These are phyloP conservation scores for Cercospora canescens DNA, from an alignment of 2,329 filamentous ascomycete species.

Conservation along the genomic window DNA sequence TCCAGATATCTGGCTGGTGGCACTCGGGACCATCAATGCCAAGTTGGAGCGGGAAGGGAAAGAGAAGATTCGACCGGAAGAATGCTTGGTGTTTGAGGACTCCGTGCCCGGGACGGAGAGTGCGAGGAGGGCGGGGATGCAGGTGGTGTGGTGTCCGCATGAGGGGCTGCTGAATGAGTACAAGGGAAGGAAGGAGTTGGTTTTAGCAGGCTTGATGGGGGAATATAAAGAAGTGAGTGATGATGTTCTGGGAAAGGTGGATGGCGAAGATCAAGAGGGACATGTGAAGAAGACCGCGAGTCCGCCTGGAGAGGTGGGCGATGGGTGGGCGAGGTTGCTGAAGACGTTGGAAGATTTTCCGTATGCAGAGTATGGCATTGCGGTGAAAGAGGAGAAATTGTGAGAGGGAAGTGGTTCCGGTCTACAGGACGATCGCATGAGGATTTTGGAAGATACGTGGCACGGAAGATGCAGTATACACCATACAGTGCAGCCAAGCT, in stretches of 20 bases:
- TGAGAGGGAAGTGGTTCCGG: not conserved
- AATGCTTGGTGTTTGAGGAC: slow-evolving; percentile 96
- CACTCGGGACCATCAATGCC: slow-evolving; percentile 80
- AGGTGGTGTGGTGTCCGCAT: slow-evolving; percentile 90
- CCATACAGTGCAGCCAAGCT: not conserved
- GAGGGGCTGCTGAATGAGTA: slow-evolving; percentile 75
- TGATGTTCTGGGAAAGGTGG: slow-evolving; percentile 29
- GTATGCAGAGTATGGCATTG: slow-evolving; percentile 61
- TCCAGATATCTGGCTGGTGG: slow-evolving; percentile 90
- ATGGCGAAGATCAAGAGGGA: slow-evolving; percentile 26
- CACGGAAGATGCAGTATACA: not conserved
- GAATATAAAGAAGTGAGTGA: slow-evolving; percentile 56
- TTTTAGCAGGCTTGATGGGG: slow-evolving; percentile 79
- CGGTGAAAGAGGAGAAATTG: slow-evolving; percentile 22
- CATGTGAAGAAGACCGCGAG: slow-evolving; percentile 19
- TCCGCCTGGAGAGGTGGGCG: slow-evolving; percentile 55
- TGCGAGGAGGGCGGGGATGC: slow-evolving; percentile 88
- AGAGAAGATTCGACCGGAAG: slow-evolving; percentile 69
- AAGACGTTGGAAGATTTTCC: slow-evolving; percentile 59
- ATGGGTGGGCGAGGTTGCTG: slow-evolving; percentile 61
- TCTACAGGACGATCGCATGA: not conserved
- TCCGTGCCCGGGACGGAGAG: slow-evolving; percentile 90
- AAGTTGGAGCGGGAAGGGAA: slow-evolving; percentile 60
- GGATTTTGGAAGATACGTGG: not conserved
- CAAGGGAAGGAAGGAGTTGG: slow-evolving; percentile 71